Conservation (phyloP, 306 rosid genomes). For the Cicer chorassanicum region DNA sequence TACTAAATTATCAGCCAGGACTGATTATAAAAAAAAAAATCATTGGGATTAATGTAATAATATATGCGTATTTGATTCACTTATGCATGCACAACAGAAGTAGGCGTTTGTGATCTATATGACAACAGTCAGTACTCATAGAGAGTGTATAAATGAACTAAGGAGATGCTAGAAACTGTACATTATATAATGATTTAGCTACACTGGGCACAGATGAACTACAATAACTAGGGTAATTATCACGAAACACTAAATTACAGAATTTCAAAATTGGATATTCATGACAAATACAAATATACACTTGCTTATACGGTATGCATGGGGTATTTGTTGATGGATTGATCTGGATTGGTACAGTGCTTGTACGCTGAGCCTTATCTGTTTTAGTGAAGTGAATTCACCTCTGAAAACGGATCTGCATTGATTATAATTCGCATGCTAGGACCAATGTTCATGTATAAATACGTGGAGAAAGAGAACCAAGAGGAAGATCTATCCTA, state of each 20-base stretch:
- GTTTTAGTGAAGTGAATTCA: conserved; percentile 42
- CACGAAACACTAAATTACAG: conserved; percentile 56
- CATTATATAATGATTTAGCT: conserved; percentile 38
- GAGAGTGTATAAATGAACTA: conserved; percentile 13
- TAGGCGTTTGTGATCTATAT: not conserved
- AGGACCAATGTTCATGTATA: conserved; percentile 35
- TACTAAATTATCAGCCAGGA: not conserved
- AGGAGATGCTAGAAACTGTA: conserved; percentile 38
- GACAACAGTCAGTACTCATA: not conserved
- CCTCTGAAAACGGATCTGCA: conserved; percentile 34
- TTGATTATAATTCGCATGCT: conserved; percentile 40
- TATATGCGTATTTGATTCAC: not conserved
- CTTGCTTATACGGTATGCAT: conserved; percentile 40
- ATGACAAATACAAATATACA: conserved; percentile 65
- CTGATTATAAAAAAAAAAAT: not conserved
- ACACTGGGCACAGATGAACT: conserved; percentile 37
- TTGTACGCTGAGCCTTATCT: conserved; percentile 52
- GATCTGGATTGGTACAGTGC: conserved; percentile 54
- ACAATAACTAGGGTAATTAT: conserved; percentile 39
- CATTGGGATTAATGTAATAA: not conserved
- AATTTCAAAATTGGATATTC: conserved; percentile 64
- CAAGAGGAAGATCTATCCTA: conserved; percentile 21
- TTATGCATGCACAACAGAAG: conserved; percentile 4
- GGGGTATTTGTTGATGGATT: conserved; percentile 35
- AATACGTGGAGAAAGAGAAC: conserved; percentile 23